Conservation (phyloP, 2,329 filamentous ascomycete species). For the Aspergillus sp. region DNA sequence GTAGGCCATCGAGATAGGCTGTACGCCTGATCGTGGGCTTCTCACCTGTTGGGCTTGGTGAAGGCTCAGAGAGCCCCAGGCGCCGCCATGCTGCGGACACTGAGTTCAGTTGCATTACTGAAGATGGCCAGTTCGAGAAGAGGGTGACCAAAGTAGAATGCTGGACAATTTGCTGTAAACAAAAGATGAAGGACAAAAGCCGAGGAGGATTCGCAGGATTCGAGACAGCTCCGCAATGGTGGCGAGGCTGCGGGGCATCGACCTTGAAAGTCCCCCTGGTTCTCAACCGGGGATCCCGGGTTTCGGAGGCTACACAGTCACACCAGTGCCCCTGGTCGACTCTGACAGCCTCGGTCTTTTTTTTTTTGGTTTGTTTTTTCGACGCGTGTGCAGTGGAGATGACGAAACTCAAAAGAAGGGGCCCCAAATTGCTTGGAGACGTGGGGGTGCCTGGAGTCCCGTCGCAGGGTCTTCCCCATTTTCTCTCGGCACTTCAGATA, state of each 20-base stretch:
- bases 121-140: background rate
- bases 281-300: background rate
- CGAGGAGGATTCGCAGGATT: background rate
- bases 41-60: background rate
- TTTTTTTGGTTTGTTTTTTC: too few relatives aligned
- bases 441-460: background rate
- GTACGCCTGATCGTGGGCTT: slow-evolving; percentile 45
- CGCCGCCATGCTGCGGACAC: background rate
- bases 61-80: slow-evolving; percentile 16
- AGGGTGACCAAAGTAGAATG: background rate
- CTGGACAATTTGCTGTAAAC: background rate
- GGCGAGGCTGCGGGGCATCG: too few relatives aligned
- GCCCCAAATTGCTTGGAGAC: background rate
- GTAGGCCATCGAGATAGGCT: slow-evolving; percentile 67
- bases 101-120: background rate
- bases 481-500: background rate
- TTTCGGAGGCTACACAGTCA: background rate
- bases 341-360: background rate
- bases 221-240: background rate
- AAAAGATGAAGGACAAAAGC: background rate
- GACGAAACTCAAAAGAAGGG: background rate
- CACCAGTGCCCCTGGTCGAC: background rate
- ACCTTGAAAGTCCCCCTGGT: too few relatives aligned
- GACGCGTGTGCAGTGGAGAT: background rate
- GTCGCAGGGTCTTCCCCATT: background rate